phyloP scores from a whole-genome alignment of 2,329 filamentous ascomycete genomes.

The Pestalotiopsis sp. region DNA sequence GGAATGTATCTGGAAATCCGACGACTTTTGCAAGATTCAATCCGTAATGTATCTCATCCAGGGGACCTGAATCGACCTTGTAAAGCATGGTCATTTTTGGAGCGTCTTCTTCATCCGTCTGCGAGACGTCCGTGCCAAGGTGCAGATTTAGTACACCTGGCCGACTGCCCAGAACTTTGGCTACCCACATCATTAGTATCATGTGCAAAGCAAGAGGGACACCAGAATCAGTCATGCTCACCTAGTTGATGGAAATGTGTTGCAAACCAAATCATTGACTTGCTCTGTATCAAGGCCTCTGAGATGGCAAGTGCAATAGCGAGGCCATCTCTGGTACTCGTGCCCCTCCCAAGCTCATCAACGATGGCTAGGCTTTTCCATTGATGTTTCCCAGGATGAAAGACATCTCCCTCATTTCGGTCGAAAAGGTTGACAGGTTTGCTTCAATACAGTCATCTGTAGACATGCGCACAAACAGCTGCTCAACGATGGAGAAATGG shows the following conservation, averaged over 20 bases:
- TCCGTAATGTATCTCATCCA: conserved; percentile 76
- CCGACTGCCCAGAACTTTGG: conserved; percentile 71
- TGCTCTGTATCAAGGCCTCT: conserved; percentile 79
- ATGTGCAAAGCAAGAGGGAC: background rate
- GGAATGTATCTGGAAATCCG: conserved; percentile 66
- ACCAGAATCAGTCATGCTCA: conserved; percentile 26
- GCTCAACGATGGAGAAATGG: conserved; percentile 75
- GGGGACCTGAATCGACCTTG: conserved; percentile 71
- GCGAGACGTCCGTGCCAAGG: conserved; percentile 66
- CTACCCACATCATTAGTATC: conserved; percentile 32
- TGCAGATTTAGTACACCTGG: conserved; percentile 83
- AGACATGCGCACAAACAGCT: conserved; percentile 84
- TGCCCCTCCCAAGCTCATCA: conserved; percentile 90
- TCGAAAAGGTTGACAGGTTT: conserved; percentile 89
- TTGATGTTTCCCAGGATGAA: conserved; percentile 88
- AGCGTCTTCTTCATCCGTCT: conserved; percentile 44
- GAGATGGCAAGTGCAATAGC: conserved; percentile 88
- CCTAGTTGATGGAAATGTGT: conserved; percentile 86
- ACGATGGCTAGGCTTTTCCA: conserved; percentile 77
- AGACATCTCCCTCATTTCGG: conserved; percentile 94
- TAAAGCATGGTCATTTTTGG: conserved; percentile 84
- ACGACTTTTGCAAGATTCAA: conserved; percentile 77
- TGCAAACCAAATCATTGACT: conserved; percentile 84
- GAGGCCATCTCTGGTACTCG: conserved; percentile 83
- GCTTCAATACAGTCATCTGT: conserved; percentile 86